Evolutionary conservation across 1,139 yeast genomes (phyloP).

Genomic region (Groenewaldozyma sp.): DNA sequence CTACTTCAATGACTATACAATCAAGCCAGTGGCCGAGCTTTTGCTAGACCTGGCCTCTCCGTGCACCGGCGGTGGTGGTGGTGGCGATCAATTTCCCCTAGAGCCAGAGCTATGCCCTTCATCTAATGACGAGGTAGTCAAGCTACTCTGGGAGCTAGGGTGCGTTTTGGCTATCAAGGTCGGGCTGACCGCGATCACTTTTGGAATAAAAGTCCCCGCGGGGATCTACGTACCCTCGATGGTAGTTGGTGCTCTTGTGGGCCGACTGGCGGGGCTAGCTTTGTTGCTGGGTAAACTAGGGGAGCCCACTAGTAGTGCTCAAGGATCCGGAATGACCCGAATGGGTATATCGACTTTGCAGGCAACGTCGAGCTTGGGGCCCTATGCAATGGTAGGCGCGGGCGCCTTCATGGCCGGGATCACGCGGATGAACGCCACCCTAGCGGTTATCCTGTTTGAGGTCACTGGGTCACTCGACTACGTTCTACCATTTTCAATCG

Average conservation of each 20-base stretch:
- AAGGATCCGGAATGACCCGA: no score
- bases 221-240: conserved; percentile 64
- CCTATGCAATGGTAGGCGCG: conserved; percentile 59
- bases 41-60: conserved; percentile 47
- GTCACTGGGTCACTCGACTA: conserved; percentile 52
- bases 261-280: conserved; percentile 44
- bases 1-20: conserved; percentile 46
- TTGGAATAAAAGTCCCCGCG: conserved; percentile 55
- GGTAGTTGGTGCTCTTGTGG: conserved; percentile 61
- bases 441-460: conserved; percentile 52
- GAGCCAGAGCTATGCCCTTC: conserved; percentile 36
- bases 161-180: conserved; percentile 42
- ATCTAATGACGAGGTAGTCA: conserved; percentile 25
- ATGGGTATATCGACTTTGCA: conserved; percentile 7
- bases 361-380: conserved; percentile 33
- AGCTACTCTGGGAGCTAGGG: conserved; percentile 32
- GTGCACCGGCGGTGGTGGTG: no score
- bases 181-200: conserved; percentile 43
- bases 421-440: conserved; percentile 55
- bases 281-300: conserved; percentile 34
- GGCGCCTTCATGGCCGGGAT: conserved; percentile 66
- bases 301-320: conserved; percentile 3
- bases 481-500: conserved; percentile 49
- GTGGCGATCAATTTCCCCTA: conserved; percentile 14
- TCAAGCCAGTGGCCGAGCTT: conserved; percentile 46